phyloP scores from a whole-genome alignment of 75 land plant species.

The Picea glauca region DNA sequence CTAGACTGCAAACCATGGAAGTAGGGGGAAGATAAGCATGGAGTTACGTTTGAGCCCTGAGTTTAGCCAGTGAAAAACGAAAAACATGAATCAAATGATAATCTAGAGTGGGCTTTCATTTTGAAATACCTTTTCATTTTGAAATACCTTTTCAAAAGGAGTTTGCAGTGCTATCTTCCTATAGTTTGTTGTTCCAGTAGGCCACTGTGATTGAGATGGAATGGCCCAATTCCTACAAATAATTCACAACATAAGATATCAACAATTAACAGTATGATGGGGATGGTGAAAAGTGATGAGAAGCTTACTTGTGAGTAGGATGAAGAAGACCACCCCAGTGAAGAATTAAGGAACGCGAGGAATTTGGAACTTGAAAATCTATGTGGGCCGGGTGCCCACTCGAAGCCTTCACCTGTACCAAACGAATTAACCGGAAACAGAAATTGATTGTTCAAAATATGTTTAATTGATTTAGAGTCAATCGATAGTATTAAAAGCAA shows the following conservation, averaged over 20 bases:
- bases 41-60: neutral
- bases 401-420: conserved; percentile 23
- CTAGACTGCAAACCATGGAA: conserved; percentile 22
- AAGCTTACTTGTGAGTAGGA: conserved; percentile 20
- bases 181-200: conserved; percentile 26
- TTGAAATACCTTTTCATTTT: no score
- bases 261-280: neutral
- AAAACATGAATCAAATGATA: neutral
- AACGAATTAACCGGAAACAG: neutral
- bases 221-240: conserved; percentile 30
- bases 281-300: neutral
- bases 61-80: neutral
- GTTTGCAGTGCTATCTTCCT: conserved; percentile 31
- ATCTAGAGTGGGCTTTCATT: no score
- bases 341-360: conserved; percentile 26
- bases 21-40: neutral
- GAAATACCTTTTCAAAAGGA: conserved; percentile 36
- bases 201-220: conserved; percentile 32
- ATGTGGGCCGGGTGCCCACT: conserved; percentile 21
- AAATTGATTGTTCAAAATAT: neutral
- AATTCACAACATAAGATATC: neutral
- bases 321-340: conserved; percentile 46
- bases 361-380: conserved; percentile 29
- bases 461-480: no score
- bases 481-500: no score